Conservation (phyloP, 129 eudicot genomes). For the Tagetes erecta region DNA sequence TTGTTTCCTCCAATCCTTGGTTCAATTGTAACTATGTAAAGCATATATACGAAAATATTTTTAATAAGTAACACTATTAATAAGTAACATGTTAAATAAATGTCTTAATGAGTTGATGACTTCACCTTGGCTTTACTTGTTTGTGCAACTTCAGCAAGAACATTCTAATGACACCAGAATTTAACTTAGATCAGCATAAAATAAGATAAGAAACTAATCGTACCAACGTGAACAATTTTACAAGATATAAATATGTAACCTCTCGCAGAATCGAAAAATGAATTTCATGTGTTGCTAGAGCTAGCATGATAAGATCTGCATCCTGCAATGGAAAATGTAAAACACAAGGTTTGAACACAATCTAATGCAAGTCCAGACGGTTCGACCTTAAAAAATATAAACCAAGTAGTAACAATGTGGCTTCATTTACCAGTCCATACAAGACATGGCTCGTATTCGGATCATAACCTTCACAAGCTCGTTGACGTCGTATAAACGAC, state of each 20-base stretch:
- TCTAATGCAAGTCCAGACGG: background rate
- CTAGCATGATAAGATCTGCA: conserved; percentile 65
- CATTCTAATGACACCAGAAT: conserved; percentile 39
- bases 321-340: conserved; percentile 39
- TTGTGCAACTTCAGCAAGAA: conserved; percentile 7
- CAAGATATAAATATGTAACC: conserved; percentile 27
- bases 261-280: conserved; percentile 69
- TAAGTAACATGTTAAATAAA: background rate
- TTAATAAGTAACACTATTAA: background rate
- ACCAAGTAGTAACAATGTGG: background rate
- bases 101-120: conserved; percentile 6
- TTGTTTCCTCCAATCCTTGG: conserved; percentile 6
- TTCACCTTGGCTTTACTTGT: background rate
- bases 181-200: background rate
- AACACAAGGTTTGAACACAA: background rate
- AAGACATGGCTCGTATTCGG: conserved; percentile 61
- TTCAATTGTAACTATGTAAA: conserved; percentile 2
- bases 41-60: background rate
- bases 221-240: background rate
- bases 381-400: background rate
- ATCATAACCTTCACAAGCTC: conserved; percentile 37
- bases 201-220: background rate
- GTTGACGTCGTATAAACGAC: conserved; percentile 57
- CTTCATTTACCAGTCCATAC: conserved; percentile 59
- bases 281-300: conserved; percentile 61